Conservation (phyloP, 2,329 filamentous ascomycete species). For the Ophiocordyceps camponoti-saundersi region DNA sequence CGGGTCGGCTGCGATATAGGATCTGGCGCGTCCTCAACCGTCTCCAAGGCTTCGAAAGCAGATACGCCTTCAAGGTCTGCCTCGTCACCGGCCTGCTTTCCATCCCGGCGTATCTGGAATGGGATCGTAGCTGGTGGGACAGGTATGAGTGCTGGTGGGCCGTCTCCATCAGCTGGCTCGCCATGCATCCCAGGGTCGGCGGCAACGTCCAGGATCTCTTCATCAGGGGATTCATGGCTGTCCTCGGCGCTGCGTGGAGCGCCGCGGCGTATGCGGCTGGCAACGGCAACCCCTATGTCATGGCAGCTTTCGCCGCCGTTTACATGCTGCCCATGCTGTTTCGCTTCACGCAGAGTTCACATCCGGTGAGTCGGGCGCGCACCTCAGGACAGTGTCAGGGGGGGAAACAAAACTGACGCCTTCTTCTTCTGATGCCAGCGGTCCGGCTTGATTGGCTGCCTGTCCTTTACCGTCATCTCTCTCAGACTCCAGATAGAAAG, state of each 20-base stretch:
- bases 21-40: constrained; percentile 32
- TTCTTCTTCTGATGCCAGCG: constrained; percentile 14
- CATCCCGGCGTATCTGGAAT: constrained; percentile 32
- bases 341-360: constrained; percentile 34
- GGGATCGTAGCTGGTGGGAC: constrained; percentile 34
- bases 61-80: constrained; percentile 39
- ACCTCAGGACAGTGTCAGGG: too few relatives aligned
- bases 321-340: constrained; percentile 46
- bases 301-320: constrained; percentile 34
- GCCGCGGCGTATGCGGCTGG: constrained; percentile 32
- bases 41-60: constrained; percentile 38
- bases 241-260: constrained; percentile 37
- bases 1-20: constrained; percentile 23
- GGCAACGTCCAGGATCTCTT: constrained; percentile 41
- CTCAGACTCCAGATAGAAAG: constrained; percentile 19
- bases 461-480: constrained; percentile 38
- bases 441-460: constrained; percentile 39
- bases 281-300: constrained; percentile 34
- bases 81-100: constrained; percentile 32
- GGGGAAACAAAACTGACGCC: not conserved
- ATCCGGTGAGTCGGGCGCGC: constrained; percentile 22
- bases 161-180: constrained; percentile 38
- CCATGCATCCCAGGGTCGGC: constrained; percentile 31
- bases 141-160: constrained; percentile 40
- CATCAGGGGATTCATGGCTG: constrained; percentile 28